Base-by-base conservation (phyloP, 768 basidiomycete genomes). In the Hericium coralloides region DNA sequence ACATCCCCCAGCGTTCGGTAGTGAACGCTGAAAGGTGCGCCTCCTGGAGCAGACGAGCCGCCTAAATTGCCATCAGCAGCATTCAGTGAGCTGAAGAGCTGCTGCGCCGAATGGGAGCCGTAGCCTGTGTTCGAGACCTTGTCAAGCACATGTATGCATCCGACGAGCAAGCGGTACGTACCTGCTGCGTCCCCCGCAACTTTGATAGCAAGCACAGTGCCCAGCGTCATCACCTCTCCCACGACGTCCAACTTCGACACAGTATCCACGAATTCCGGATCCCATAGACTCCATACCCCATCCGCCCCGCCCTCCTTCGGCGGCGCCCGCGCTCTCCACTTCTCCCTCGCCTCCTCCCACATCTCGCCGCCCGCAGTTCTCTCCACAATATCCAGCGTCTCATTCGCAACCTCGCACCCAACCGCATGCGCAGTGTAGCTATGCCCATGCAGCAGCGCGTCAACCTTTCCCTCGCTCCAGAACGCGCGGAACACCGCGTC, bases 351-450 rank as follows among this genome's bases (percentile, higher is more conserved):
- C 0, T 63, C 68, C 9, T 66, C 68, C 89, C 91, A 97, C 9
- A 70, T 72, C 10, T 77, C 77, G 58, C 78, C 76, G 31, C 62
- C 58, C 22, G 65, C 66, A 15, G 81, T 68, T 43, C 74, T 74
- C 51, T 86, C 84, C 8, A 95, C 66, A 58, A 88, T 72, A 37
- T 80, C 74, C 43, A 98, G 74, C 3, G 93, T 82, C 69, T 85
- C 82, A 62, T 86, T 85, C 0, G 95, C 95, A 12, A 97, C 90
- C 60, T 89, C 86, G 69, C 95, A 98, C 0, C 93, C 95, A 39
- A 97, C 78, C 0, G 95, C 82, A 67, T 97, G 91, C 2, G 95
- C 95, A 0, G 92, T 97, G 69, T 98, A 98, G 56, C 89, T 92
- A 68, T 98, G 95, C 0, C 95, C 95, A 59, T 98, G 95, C 2